These are phyloP conservation scores for Hymenoscyphus scutula DNA, from an alignment of 2,329 filamentous ascomycete species.

Conservation along the genomic window DNA sequence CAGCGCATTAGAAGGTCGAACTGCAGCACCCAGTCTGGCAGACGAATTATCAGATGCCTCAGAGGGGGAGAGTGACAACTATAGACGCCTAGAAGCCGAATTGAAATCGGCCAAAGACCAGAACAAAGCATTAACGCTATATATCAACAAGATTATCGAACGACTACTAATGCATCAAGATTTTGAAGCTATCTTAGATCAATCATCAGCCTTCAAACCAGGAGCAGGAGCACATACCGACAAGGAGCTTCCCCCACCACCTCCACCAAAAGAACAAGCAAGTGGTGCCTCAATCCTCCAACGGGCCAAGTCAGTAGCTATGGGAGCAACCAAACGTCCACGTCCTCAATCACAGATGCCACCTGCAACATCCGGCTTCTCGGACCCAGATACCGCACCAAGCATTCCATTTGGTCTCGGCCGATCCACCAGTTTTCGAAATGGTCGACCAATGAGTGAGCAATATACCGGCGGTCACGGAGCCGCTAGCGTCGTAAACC, in stretches of 20 bases:
- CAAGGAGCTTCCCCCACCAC: constrained; percentile 82
- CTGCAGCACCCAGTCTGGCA: constrained; percentile 64
- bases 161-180: constrained; percentile 90
- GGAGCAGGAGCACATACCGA: constrained; percentile 44
- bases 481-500: constrained; percentile 74
- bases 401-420: constrained; percentile 67
- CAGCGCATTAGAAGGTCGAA: constrained; percentile 59
- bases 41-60: constrained; percentile 80
- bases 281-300: constrained; percentile 53
- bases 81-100: constrained; percentile 73
- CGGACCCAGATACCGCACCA: constrained; percentile 71
- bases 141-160: constrained; percentile 99
- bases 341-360: constrained; percentile 57
- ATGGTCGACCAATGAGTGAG: constrained; percentile 59
- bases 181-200: constrained; percentile 89
- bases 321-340: constrained; percentile 43
- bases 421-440: constrained; percentile 53
- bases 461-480: constrained; percentile 50
- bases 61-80: constrained; percentile 58
- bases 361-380: constrained; percentile 43
- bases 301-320: constrained; percentile 60
- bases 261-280: constrained; percentile 50
- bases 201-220: constrained; percentile 62
- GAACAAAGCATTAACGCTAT: constrained; percentile 94
- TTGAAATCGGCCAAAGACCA: constrained; percentile 80